A percentile compares a stretch with the other conserved stretches of the same genome.
Evolutionary conservation across 2,329 filamentous ascomycete species (phyloP).

Genomic region (Chrysoporthe puriensis): DNA sequence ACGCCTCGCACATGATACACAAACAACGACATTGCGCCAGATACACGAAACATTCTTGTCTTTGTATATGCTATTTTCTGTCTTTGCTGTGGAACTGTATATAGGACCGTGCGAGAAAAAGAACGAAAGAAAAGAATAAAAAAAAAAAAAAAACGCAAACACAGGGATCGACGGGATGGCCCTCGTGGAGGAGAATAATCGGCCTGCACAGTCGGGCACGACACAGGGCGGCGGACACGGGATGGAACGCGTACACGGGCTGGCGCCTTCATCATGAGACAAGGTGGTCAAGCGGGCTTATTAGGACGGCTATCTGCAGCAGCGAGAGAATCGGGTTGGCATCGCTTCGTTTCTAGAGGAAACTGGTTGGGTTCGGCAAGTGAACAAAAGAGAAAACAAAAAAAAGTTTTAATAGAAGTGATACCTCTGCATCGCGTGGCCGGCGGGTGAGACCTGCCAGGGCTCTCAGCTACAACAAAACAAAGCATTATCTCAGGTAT

Average conservation of each 20-base stretch:
- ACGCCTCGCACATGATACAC: neutral
- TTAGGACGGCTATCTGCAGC: constrained; percentile 22
- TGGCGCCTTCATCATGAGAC: constrained; percentile 15
- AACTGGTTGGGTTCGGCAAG: neutral
- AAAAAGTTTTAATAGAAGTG: constrained; percentile 7
- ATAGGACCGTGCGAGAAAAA: constrained; percentile 7
- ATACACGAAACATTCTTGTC: neutral
- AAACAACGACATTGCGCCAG: neutral
- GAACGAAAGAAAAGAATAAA: neutral
- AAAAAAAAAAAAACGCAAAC: neutral
- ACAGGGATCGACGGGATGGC: neutral
- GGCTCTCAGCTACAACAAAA: neutral
- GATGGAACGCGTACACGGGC: constrained; percentile 10
- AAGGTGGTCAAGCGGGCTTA: constrained; percentile 15
- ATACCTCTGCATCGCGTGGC: constrained; percentile 11
- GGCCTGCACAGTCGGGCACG: neutral
- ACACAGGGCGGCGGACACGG: neutral
- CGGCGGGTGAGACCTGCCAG: neutral
- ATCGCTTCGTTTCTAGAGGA: constrained; percentile 7
- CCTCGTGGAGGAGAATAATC: constrained; percentile 1
- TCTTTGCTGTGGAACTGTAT: constrained; percentile 20
- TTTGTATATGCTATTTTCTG: neutral
- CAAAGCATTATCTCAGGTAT: neutral
- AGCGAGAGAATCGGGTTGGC: constrained; percentile 1
- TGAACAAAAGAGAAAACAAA: neutral